These are phyloP conservation scores for Diaporthe batatas DNA, from an alignment of 2,329 filamentous ascomycete species.

Conservation along the genomic window DNA sequence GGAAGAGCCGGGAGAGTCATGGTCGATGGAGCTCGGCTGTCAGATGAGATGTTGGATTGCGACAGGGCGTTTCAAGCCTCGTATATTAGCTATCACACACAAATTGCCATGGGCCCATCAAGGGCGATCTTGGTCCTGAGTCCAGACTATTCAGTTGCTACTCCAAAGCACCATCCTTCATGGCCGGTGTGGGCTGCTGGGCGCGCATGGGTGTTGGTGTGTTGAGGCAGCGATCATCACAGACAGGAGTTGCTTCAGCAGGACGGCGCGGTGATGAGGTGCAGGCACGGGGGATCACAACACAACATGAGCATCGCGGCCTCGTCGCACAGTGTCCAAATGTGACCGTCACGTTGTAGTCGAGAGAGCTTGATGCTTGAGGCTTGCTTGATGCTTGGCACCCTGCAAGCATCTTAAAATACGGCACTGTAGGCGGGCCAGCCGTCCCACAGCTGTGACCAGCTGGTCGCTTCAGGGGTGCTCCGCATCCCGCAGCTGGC, in stretches of 20 bases:
- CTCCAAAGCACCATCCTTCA: not conserved
- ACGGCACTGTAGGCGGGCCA: too few relatives aligned
- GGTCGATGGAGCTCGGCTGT: not conserved
- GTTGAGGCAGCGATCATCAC: not conserved
- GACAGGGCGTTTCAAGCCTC: conserved; percentile 2
- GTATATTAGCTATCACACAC: not conserved
- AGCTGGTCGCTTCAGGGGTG: not conserved
- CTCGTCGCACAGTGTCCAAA: not conserved
- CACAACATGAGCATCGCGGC: not conserved
- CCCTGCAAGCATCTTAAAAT: too few relatives aligned
- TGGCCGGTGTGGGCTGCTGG: not conserved
- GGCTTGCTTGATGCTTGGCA: not conserved
- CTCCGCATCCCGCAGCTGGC: too few relatives aligned
- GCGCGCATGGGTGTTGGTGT: not conserved
- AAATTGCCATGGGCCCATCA: not conserved
- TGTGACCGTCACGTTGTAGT: not conserved
- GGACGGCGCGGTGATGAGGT: not conserved
- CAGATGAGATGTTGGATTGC: not conserved
- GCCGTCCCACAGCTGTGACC: not conserved
- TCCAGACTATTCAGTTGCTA: not conserved
- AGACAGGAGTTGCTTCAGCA: not conserved
- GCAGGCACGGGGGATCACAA: not conserved
- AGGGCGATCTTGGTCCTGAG: not conserved
- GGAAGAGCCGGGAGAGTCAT: conserved; percentile 66
- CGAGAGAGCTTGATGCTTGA: too few relatives aligned